Conservation (phyloP, 306 rosid genomes). For the Corylus americana region DNA sequence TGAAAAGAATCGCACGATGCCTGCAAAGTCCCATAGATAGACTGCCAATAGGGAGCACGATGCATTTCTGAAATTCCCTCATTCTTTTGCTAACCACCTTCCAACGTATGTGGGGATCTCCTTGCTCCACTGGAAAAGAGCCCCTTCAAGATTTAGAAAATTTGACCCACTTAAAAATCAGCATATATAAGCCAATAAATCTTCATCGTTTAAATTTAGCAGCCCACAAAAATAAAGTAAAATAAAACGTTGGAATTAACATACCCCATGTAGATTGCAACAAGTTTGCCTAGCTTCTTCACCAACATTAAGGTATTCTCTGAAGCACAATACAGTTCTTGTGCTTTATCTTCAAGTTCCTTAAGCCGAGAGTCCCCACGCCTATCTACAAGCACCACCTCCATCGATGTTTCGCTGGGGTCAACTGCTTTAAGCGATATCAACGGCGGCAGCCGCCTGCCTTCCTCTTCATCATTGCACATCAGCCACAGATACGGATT, state of each 20-base stretch:
- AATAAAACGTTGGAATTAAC: conserved; percentile 13
- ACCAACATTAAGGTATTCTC: conserved; percentile 70
- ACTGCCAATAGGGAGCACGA: conserved; percentile 86
- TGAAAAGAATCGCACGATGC: conserved; percentile 97
- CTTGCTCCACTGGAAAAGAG: conserved; percentile 74
- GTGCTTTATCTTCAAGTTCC: conserved; percentile 88
- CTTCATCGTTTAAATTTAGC: neutral
- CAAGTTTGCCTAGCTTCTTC: conserved; percentile 90
- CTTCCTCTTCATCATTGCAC: conserved; percentile 83
- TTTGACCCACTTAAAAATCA: conserved; percentile 15
- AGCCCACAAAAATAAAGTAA: neutral
- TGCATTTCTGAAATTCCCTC: conserved; percentile 75
- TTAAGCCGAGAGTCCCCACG: conserved; percentile 69
- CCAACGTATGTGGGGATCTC: conserved; percentile 82
- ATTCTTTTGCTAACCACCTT: conserved; percentile 75
- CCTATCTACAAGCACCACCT: conserved; percentile 82
- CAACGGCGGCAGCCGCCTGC: conserved; percentile 58
- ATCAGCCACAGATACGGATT: conserved; percentile 93
- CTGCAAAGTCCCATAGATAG: conserved; percentile 88
- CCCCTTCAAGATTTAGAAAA: conserved; percentile 61
- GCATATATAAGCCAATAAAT: neutral
- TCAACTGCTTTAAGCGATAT: conserved; percentile 70
- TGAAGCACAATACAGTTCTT: conserved; percentile 68
- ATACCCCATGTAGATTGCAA: conserved; percentile 91
- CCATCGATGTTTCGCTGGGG: conserved; percentile 69